Evolutionary conservation across 2,329 filamentous ascomycete species (phyloP).

Genomic region (Trichoderma polysporum): DNA sequence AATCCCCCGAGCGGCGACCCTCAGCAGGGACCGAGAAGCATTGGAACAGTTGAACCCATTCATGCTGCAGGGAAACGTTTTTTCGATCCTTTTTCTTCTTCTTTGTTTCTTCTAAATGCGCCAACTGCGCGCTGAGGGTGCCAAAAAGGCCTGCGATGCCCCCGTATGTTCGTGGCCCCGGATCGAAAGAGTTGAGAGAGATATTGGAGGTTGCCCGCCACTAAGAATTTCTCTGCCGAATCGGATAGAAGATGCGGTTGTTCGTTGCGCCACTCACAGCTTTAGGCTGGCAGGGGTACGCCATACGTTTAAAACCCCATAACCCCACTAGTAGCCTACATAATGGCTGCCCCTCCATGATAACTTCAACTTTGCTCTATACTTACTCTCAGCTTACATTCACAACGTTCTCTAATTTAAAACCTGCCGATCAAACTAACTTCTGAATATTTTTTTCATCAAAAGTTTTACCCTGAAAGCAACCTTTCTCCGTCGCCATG

Average conservation of each 20-base stretch:
- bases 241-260: background rate
- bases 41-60: constrained; percentile 32
- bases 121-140: constrained; percentile 16
- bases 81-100: background rate
- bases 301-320: background rate
- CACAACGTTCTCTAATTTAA: background rate
- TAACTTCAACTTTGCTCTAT: background rate
- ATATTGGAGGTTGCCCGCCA: background rate
- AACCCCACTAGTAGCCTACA: background rate
- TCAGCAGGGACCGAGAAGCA: constrained; percentile 34
- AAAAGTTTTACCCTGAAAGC: no score
- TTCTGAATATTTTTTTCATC: background rate
- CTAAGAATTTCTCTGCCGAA: constrained; percentile 15
- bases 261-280: constrained; percentile 15
- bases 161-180: background rate
- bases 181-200: background rate
- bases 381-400: background rate
- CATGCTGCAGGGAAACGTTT: constrained; percentile 26
- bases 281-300: constrained; percentile 19
- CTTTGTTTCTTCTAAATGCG: constrained; percentile 3
- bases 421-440: background rate
- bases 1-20: constrained; percentile 30
- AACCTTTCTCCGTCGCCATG: constrained; percentile 43
- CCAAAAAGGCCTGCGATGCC: constrained; percentile 8
- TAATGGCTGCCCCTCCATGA: constrained; percentile 16